phyloP scores from a whole-genome alignment of 306 rosid genomes.

The Begonia peltatifolia region DNA sequence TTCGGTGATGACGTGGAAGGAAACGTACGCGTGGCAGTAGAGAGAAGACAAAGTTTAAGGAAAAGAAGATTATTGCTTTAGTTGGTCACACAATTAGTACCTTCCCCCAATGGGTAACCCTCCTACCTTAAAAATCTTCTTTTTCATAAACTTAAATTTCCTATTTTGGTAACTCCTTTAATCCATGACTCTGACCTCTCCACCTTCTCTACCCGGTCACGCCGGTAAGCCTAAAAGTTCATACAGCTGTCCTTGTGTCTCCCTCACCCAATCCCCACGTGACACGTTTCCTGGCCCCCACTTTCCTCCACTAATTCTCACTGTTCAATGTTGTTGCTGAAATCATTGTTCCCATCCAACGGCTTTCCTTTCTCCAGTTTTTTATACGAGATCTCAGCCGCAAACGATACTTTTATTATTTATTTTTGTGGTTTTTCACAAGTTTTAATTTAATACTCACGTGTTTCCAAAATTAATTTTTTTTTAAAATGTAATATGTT shows the following conservation, averaged over 20 bases:
- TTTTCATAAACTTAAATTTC: constrained; percentile 25
- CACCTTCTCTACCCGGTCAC: constrained; percentile 40
- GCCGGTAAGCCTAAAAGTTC: not conserved
- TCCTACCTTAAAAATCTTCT: constrained; percentile 36
- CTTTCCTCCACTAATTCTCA: not conserved
- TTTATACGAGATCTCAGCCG: no score
- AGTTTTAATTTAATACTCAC: no score
- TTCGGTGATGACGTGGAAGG: no score
- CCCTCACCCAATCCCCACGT: not conserved
- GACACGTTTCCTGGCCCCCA: constrained; percentile 17
- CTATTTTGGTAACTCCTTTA: constrained; percentile 33
- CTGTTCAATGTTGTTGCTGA: constrained; percentile 4
- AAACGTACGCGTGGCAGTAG: constrained; percentile 24
- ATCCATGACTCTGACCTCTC: constrained; percentile 17
- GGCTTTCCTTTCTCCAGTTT: constrained; percentile 3
- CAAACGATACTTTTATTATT: no score
- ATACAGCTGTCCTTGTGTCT: constrained; percentile 1
- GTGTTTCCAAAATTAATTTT: no score
- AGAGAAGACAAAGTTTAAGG: not conserved
- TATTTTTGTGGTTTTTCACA: no score
- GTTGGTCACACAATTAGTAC: constrained; percentile 23
- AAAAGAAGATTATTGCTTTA: constrained; percentile 1
- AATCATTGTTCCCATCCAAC: constrained; percentile 9
- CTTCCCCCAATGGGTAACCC: constrained; percentile 36
- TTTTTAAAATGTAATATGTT: no score